Conservation (phyloP, 176 grass and related monocot genomes). For the Zea luxurians region DNA sequence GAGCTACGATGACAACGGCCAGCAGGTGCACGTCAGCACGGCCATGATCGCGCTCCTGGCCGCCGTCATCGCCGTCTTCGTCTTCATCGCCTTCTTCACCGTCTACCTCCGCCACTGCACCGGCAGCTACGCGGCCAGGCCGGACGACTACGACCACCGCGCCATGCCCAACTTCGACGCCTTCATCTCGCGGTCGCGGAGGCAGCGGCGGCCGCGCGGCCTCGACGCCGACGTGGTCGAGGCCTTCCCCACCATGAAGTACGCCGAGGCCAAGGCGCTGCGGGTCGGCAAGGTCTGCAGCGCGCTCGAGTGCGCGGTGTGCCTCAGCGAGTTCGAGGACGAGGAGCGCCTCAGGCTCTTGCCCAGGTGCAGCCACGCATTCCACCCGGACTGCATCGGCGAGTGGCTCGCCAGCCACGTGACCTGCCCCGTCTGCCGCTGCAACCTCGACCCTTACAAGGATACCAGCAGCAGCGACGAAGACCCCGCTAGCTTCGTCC, state of each 20-base stretch:
- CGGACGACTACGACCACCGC: background rate
- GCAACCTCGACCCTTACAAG: slow-evolving; percentile 44
- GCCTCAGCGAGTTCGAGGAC: slow-evolving; percentile 81
- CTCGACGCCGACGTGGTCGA: slow-evolving; percentile 43
- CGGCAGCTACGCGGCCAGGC: slow-evolving; percentile 8
- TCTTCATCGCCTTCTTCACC: slow-evolving; percentile 42
- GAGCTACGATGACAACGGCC: background rate
- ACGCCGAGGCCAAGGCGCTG: slow-evolving; percentile 53
- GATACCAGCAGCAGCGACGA: slow-evolving; percentile 38
- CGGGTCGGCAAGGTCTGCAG: slow-evolving; percentile 7
- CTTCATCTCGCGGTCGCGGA: slow-evolving; percentile 1
- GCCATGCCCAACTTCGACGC: background rate
- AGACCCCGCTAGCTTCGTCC: background rate
- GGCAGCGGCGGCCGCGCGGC: slow-evolving; percentile 33
- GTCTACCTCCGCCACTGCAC: slow-evolving; percentile 53
- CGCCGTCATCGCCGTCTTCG: slow-evolving; percentile 41
- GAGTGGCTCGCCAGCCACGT: slow-evolving; percentile 70
- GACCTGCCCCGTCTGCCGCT: slow-evolving; percentile 74
- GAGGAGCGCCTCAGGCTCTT: slow-evolving; percentile 64
- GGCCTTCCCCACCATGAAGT: slow-evolving; percentile 60
- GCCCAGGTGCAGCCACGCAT: slow-evolving; percentile 85
- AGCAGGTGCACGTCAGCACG: slow-evolving; percentile 38
- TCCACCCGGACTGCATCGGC: slow-evolving; percentile 81
- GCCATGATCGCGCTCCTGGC: slow-evolving; percentile 38
- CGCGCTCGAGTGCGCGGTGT: slow-evolving; percentile 70